These are phyloP conservation scores for Chrysanthemum makinoi DNA, from an alignment of 129 eudicot species.

Conservation along the genomic window DNA sequence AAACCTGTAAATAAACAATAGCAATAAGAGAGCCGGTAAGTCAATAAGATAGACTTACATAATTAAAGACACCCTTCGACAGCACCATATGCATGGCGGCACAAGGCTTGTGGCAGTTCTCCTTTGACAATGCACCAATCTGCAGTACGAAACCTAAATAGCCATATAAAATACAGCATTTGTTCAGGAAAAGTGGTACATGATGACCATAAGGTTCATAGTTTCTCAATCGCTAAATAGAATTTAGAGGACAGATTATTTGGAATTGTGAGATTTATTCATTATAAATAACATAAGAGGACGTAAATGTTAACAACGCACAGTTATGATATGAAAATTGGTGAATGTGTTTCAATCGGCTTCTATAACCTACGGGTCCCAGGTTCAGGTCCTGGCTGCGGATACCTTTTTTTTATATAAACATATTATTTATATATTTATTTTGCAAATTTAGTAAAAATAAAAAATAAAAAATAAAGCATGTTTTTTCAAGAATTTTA, in stretches of 20 bases:
- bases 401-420: no score
- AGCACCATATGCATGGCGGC: conserved; percentile 81
- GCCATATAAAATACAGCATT: conserved; percentile 7
- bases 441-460: no score
- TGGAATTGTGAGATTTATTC: no score
- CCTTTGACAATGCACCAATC: conserved; percentile 86
- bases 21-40: not conserved
- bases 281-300: no score
- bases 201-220: conserved; percentile 14
- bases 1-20: conserved; percentile 48
- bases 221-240: not conserved
- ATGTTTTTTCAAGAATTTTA: no score
- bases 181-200: conserved; percentile 21
- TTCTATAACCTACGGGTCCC: no score
- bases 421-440: no score
- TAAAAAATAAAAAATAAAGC: no score
- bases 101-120: conserved; percentile 91
- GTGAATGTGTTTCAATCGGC: no score
- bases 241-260: not conserved
- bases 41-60: conserved; percentile 47
- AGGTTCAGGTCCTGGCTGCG: no score
- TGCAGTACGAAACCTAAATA: conserved; percentile 76
- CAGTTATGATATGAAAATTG: no score
- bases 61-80: conserved; percentile 91
- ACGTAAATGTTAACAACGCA: no score